Conservation (phyloP, 2,329 filamentous ascomycete genomes). For the Ophiostoma populinum region DNA sequence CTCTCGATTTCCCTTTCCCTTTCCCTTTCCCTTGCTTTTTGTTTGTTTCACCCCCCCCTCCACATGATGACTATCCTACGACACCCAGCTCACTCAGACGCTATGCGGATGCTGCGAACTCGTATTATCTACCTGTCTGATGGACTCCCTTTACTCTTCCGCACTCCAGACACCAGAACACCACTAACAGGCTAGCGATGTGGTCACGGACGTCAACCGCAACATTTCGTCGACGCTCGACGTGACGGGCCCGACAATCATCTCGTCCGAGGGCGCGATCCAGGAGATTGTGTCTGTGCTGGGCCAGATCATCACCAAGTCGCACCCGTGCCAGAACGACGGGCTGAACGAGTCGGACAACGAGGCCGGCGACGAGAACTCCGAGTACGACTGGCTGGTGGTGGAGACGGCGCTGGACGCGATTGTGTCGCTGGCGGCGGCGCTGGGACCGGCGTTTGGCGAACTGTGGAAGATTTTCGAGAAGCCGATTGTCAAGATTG, state of each 20-base stretch:
- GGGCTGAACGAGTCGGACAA: constrained; percentile 69
- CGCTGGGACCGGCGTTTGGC: constrained; percentile 63
- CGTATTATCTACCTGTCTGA: constrained; percentile 40
- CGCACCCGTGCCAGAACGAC: constrained; percentile 86
- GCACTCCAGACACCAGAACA: not conserved
- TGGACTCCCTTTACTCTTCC: not conserved
- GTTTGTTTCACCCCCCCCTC: constrained; percentile 11
- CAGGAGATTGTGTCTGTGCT: constrained; percentile 63
- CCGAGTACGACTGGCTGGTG: constrained; percentile 94
- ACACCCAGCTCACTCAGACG: constrained; percentile 99
- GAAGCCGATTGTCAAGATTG: constrained; percentile 77
- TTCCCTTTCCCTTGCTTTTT: constrained; percentile 43
- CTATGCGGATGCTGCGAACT: constrained; percentile 80
- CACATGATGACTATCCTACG: constrained; percentile 72
- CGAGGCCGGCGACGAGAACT: constrained; percentile 55
- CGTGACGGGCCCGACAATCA: constrained; percentile 71
- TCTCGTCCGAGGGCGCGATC: constrained; percentile 55
- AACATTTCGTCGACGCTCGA: constrained; percentile 83
- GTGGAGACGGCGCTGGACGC: constrained; percentile 91
- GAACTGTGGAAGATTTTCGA: constrained; percentile 95
- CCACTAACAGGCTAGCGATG: constrained; percentile 37
- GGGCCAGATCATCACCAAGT: constrained; percentile 66
- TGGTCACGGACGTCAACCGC: constrained; percentile 89
- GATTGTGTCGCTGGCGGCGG: constrained; percentile 65
- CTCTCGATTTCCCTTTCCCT: constrained; percentile 10